These are phyloP conservation scores for Vinca minor DNA, from an alignment of 257 asterid genomes.

Conservation along the genomic window DNA sequence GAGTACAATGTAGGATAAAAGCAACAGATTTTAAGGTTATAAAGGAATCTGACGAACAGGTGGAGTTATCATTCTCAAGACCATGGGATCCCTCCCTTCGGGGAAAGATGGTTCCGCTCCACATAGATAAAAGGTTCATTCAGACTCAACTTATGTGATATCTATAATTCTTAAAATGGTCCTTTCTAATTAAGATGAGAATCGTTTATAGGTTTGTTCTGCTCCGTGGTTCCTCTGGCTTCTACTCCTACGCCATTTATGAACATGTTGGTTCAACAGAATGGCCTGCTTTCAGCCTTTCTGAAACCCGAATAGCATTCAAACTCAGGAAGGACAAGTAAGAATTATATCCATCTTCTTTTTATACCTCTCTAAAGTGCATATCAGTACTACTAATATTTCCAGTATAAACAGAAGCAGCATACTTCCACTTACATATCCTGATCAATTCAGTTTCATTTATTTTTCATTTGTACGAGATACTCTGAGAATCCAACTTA, in stretches of 20 bases:
- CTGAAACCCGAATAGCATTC: slow-evolving; percentile 68
- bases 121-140: slow-evolving; percentile 82
- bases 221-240: slow-evolving; percentile 64
- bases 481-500: too few species aligned
- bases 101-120: slow-evolving; percentile 59
- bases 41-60: slow-evolving; percentile 41
- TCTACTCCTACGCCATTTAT: slow-evolving; percentile 68
- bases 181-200: not conserved
- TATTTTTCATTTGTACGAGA: too few species aligned
- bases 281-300: slow-evolving; percentile 73
- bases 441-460: too few species aligned
- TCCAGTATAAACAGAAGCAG: too few species aligned
- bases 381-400: too few species aligned
- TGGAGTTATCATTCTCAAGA: slow-evolving; percentile 47
- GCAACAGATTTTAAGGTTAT: slow-evolving; percentile 39
- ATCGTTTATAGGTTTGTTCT: slow-evolving; percentile 47
- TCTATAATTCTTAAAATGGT: not conserved
- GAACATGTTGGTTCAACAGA: slow-evolving; percentile 61
- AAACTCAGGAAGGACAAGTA: slow-evolving; percentile 77
- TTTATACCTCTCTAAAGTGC: too few species aligned
- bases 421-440: too few species aligned
- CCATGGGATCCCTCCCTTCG: slow-evolving; percentile 54
- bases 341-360: too few species aligned
- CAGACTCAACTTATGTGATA: too few species aligned
- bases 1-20: slow-evolving; percentile 34